Evolutionary conservation across 1,139 yeast species (phyloP), one percentile per base, ranked within the genome.

Genomic region (Torulaspora globosa): DNA sequence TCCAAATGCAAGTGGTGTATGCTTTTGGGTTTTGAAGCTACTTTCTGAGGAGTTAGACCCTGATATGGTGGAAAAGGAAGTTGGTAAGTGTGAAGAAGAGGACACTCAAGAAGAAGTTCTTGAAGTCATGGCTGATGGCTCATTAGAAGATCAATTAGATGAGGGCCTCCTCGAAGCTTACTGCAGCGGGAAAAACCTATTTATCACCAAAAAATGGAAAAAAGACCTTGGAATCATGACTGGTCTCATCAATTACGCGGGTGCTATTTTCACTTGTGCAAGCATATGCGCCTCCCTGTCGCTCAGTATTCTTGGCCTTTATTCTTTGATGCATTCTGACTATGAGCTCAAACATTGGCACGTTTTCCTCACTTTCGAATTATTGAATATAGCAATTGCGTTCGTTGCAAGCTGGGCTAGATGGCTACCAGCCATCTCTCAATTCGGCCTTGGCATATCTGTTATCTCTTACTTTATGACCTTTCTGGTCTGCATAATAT

Each of bases 1-100:
- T 57, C 83, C 83, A 1, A 67, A 67, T 45, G 80, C 82, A 37
- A 82, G 82, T 24, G 83, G 83, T 19, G 82, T 78, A 55, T 77
- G 78, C 57, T 79, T 74, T 46, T 79, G 84, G 84, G 74, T 80
- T 1, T 65, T 78, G 55, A 74, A 75, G 28, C 65, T 79, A 51
- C 77, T 81, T 9, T 82, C 80, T 15, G 71, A 66, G 54, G 16
- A 34, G 30, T 28, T 32, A 6, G 37, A 35, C 11, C 29, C 30
- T 10, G 44, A 32, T 24, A 30, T 21, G n/a, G 26, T 28, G 10
- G 47, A 45, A 15, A 30, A 30, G 19, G 40, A 29, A 23, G 31
- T 14, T n/a, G 24, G 14, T 5, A 36, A 28, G 6, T 12, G n/a
- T 7, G 34, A 40, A 2, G 33, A 39, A 5, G 30, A 31, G 16